These are phyloP conservation scores for Lycium ferocissimum DNA, from an alignment of 257 asterid species.

Conservation along the genomic window DNA sequence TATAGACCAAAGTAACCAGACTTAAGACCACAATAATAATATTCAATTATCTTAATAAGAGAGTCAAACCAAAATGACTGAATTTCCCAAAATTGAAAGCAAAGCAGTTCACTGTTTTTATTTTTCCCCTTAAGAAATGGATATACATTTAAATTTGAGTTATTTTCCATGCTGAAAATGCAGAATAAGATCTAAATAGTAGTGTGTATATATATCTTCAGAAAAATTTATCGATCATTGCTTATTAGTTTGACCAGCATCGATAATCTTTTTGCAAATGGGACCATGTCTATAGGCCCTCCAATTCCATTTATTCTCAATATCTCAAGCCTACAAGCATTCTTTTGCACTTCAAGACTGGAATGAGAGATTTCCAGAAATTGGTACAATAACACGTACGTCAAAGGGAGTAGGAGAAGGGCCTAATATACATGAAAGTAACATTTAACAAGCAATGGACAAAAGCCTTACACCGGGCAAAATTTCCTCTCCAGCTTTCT, in stretches of 20 bases:
- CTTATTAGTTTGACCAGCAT: not conserved
- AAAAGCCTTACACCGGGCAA: constrained; percentile 75
- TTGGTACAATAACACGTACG: not conserved
- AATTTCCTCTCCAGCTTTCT: constrained; percentile 78
- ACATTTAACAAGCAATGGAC: constrained; percentile 29
- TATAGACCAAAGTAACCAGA: not conserved
- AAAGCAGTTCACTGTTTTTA: not conserved
- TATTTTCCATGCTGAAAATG: not conserved
- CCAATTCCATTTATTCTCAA: constrained; percentile 5
- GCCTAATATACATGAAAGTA: constrained; percentile 21
- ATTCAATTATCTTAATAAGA: not conserved
- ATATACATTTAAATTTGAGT: not conserved
- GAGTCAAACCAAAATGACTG: not conserved
- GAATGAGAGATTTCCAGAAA: not conserved
- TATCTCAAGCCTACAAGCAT: constrained; percentile 4
- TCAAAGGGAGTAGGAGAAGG: not conserved
- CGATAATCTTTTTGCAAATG: not conserved
- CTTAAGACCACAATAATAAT: not conserved
- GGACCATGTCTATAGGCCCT: not conserved
- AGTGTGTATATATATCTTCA: not conserved
- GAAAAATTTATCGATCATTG: not conserved
- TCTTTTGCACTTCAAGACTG: not conserved
- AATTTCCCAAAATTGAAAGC: not conserved
- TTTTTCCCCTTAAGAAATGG: not conserved
- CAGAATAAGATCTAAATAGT: not conserved